Conservation (phyloP, 108 stramenopile species). For the Seminavis robusta region DNA sequence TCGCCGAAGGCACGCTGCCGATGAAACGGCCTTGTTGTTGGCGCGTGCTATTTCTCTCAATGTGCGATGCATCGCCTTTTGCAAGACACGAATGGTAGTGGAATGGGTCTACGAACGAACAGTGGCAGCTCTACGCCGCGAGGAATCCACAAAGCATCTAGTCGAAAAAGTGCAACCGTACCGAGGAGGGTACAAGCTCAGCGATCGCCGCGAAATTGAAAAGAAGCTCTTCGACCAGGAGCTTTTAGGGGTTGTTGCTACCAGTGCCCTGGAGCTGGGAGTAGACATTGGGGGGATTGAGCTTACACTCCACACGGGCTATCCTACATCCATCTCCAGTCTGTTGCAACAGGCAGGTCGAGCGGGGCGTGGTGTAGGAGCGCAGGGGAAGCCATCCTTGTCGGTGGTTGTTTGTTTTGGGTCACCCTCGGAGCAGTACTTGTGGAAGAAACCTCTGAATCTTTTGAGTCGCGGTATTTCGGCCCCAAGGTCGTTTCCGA, state of each 20-base stretch:
- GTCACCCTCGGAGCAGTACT: conserved; percentile 82
- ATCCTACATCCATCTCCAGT: conserved; percentile 64
- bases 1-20: conserved; percentile 71
- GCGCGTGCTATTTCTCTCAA: conserved; percentile 72
- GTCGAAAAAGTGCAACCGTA: conserved; percentile 78
- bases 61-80: conserved; percentile 92
- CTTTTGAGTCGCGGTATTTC: conserved; percentile 69
- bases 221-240: conserved; percentile 76
- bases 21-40: conserved; percentile 91
- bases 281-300: conserved; percentile 95
- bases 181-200: conserved; percentile 91
- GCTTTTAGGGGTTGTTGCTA: conserved; percentile 70
- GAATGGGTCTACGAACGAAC: conserved; percentile 87
- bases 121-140: conserved; percentile 41
- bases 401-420: conserved; percentile 89
- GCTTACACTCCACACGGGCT: conserved; percentile 91
- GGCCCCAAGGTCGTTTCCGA: conserved; percentile 72
- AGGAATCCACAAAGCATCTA: conserved; percentile 40
- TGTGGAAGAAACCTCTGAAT: conserved; percentile 72
- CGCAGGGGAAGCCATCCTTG: conserved; percentile 40
- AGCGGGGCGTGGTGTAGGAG: conserved; percentile 79
- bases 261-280: conserved; percentile 16
- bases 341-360: conserved; percentile 94
- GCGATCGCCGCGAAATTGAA: conserved; percentile 87
- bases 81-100: conserved; percentile 87